Conservation (phyloP, 257 asterid species). For the Jaltomata sinuosa region DNA sequence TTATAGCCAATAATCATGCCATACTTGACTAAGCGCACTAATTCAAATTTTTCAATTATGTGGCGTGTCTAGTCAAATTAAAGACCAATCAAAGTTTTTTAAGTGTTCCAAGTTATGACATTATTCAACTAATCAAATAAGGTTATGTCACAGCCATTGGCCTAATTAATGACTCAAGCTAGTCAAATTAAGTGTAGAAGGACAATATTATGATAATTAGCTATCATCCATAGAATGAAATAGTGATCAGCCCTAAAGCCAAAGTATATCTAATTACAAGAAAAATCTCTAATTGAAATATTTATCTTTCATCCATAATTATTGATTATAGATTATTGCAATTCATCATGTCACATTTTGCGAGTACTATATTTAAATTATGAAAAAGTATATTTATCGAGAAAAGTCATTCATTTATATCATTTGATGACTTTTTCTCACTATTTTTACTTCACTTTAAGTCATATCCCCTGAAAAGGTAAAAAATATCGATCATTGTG, state of each 20-base stretch:
- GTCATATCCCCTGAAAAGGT: background rate
- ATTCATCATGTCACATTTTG: background rate
- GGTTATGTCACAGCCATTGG: background rate
- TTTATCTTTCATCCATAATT: background rate
- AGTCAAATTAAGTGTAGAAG: background rate
- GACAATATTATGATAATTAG: background rate
- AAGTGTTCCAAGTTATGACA: background rate
- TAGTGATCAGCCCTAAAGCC: background rate
- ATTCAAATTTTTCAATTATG: background rate
- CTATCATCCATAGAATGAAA: background rate
- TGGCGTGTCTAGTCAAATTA: background rate
- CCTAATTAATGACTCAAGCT: background rate
- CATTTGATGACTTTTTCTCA: background rate
- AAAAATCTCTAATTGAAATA: background rate
- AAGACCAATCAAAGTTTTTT: background rate
- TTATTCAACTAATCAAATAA: background rate
- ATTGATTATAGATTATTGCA: background rate
- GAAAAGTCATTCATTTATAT: background rate
- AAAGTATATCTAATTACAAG: background rate
- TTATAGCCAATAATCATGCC: background rate
- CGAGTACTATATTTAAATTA: background rate
- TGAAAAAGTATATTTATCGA: background rate
- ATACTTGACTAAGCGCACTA: background rate
- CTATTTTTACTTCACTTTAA: background rate
- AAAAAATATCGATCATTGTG: background rate